Evolutionary conservation across 1,139 yeast species (phyloP), one percentile per base, ranked within the genome.

Genomic region (Nakaseomyces nivariensis): DNA sequence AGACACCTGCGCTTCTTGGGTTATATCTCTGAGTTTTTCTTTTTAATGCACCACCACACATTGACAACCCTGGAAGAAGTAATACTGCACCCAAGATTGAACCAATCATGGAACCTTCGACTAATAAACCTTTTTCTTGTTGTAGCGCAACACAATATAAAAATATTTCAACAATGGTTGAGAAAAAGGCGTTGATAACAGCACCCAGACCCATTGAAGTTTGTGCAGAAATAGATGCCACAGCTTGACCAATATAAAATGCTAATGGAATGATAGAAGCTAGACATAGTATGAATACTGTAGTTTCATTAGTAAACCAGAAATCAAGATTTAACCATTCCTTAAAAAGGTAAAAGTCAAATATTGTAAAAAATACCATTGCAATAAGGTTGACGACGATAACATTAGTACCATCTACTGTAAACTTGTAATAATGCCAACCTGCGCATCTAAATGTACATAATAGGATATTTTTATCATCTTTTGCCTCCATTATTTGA

Each of bases 191-290:
- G 67, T 92, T 92, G 59, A 92, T 89, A 0, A 90, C 96, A 1
- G 99, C 98, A 72, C 98, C 98, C 56, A 92, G 82, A n/a, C 97
- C 97, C 97, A 92, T 92, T 0, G 97, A 90, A 0, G 97, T 88
- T 69, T 94, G 98, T 0, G 98, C 97, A 3, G 96, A 86, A 55
- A 92, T 92, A 1, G 97, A 90, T 0, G 99, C 99, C 27, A 92
- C 98, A 1, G 97, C 98, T 67, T 92, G 97, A 3, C 99, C 99
- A 60, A 92, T 90, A 66, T 90, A 92, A 65, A 92, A 92, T 0
- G 98, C 98, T 57, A 92, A 73, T 3, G 99, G 98, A 47, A 92
- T 79, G 54, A 92, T 87, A 1, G 97, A 85, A 49, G 85, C 74
- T 54, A 92, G 72, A 67, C 96, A 85, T 29, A 89, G 72, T 49